Conservation (phyloP, 2,329 filamentous ascomycete species). For the Cladophialophora carrionii region DNA sequence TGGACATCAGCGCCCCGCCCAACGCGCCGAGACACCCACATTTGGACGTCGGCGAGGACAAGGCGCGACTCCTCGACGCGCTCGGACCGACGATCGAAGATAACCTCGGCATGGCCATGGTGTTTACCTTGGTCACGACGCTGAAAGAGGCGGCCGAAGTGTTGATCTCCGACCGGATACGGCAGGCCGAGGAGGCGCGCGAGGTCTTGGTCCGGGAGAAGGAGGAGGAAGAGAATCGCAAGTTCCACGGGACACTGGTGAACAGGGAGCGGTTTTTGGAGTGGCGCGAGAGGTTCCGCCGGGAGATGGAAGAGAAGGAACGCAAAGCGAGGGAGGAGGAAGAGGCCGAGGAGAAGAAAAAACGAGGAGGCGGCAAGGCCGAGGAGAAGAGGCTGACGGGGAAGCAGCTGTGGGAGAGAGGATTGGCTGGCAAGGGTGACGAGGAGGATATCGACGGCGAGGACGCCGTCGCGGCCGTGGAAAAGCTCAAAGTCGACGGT, state of each 20-base stretch:
- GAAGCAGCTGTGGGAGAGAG: conserved; percentile 76
- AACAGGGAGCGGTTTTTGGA: conserved; percentile 81
- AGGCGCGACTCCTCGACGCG: conserved; percentile 69
- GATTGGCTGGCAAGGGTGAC: conserved; percentile 67
- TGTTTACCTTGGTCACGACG: conserved; percentile 85
- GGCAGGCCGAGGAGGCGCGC: conserved; percentile 59
- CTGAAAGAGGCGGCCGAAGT: conserved; percentile 91
- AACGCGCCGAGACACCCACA: conserved; percentile 71
- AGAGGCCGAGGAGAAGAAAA: conserved; percentile 78
- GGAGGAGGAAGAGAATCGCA: conserved; percentile 92
- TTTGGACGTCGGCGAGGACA: conserved; percentile 81
- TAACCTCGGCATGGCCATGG: conserved; percentile 95
- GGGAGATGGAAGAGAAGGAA: conserved; percentile 78
- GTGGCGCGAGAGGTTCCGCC: conserved; percentile 77
- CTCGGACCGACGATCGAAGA: conserved; percentile 80
- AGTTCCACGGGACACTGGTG: conserved; percentile 89
- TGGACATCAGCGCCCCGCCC: conserved; percentile 76
- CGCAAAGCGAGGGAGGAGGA: conserved; percentile 72
- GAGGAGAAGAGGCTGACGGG: conserved; percentile 69
- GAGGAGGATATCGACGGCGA: conserved; percentile 70
- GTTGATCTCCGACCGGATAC: conserved; percentile 73
- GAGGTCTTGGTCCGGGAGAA: conserved; percentile 60
- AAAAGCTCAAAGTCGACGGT: conserved; percentile 67
- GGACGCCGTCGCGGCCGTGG: conserved; percentile 62
- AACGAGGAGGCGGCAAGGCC: conserved; percentile 68